Base-by-base conservation (phyloP, 2,329 filamentous ascomycete species). In the Aureobasidium zeae region DNA sequence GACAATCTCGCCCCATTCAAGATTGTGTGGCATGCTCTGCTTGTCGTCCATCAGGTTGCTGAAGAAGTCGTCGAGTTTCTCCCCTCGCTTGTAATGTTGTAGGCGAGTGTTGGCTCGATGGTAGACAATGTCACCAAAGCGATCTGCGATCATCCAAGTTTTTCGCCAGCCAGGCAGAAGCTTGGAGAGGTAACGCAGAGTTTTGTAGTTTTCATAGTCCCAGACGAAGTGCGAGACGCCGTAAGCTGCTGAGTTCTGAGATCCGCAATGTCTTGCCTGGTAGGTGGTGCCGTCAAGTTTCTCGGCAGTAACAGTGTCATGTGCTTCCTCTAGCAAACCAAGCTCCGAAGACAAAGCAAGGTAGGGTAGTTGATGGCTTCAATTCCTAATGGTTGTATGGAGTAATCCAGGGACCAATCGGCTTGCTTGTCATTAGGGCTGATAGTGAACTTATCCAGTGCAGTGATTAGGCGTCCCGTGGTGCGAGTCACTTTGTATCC, bases 41-140 rank as follows among this genome's bases (percentile, higher is more conserved):
- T 68, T 69, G 48, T 68, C 65, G 34, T 70, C 69, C 70, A 79
- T 73, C 4, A 78, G 55, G 1, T 66, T 64, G 41, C 69, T 63
- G 61, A 79, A 77, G 57, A 79, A 77, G 51, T 79, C 75, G 32
- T 74, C 68, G 0, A 77, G 63, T 48, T 70, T 71, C 55, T 78
- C 74, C 17, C 74, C 73, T 1, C 58, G 59, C 16, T 66, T 54
- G 49, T 73, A 71, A 3, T 70, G 59, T 45, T 63, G 51, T 13
- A 73, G 53, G 1, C 71, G 63, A 28, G 67, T 53, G 1, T 58
- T 63, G 0, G 69, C 62, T 1, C 67, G 67, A 31, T 68, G 65
- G 39, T 64, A 62, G 2, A 71, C 66, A 42, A 75, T 67, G n/a
- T 63, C 67, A 12, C 73, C 57, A 59, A 58, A 58, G 30, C 62